Base-by-base conservation (phyloP, 768 basidiomycete species). In the Leccinum variicolor region DNA sequence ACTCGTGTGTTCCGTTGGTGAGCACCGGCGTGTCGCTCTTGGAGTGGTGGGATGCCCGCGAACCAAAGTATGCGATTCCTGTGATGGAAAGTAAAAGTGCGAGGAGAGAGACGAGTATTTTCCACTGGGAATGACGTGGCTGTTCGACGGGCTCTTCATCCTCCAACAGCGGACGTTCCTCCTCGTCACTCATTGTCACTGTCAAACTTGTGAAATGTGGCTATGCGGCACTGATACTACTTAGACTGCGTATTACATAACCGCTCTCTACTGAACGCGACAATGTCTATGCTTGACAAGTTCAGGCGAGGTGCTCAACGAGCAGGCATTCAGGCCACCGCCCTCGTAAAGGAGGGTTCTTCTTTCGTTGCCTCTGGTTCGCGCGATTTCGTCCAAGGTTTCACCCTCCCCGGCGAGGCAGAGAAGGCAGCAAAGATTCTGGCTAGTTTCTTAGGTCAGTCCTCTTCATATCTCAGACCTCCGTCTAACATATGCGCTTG, bases 371-470 rank as follows among this genome's bases (percentile, higher is more conserved):
- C 89, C 14, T 84, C 80, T 52, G 90, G 89, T 50, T 89, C 89
- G 1, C 78, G 84, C 62, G 86, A 87, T 51, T 87, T 94, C 55
- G 87, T 88, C 0, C 91, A 93, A 59, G 84, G 87, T 4, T 98
- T 98, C 76, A 86, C 83, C 41, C 79, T 98, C 23, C 94, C 94
- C 19, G 93, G 92, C 58, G 95, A 98, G 73, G 89, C 93, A 43
- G 90, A 94, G 59, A 97, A 97, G 70, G 92, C 94, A 0, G 93
- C 94, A 15, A 91, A 88, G 74, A 98, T 96, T 65, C 76, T 98
- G 29, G 86, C 85, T 60, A 86, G 85, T 62, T 98, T 98, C 79
- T 79, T 96, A n/a, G 94, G 92, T 93, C 68, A 54, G 80, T 64
- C 29, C 7, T 6, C 3, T 21, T 23, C 23, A 21, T 47, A 6